Evolutionary conservation across 352 stramenopile genomes (phyloP).

Genomic region (Phytophthora tentaculata): DNA sequence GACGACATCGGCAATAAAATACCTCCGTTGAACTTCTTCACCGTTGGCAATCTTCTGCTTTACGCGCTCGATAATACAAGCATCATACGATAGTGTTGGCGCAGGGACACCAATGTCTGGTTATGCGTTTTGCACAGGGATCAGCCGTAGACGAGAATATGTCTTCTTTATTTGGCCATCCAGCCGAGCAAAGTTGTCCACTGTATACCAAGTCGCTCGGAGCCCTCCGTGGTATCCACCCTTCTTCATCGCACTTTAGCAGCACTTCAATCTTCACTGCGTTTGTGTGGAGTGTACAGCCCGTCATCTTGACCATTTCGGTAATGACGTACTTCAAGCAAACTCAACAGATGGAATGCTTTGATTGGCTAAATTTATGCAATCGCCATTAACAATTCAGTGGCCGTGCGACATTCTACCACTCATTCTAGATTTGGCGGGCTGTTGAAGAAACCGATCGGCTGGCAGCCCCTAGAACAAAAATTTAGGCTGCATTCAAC

Average conservation of each 20-base stretch:
- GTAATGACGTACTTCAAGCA: neutral
- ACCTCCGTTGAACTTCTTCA: neutral
- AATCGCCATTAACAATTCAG: neutral
- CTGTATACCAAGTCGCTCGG: neutral
- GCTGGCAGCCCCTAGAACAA: too few species aligned
- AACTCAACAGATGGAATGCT: neutral
- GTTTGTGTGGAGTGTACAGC: neutral
- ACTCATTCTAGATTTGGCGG: neutral
- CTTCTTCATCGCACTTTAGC: neutral
- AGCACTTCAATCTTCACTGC: neutral
- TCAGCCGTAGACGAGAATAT: neutral
- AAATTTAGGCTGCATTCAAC: too few species aligned
- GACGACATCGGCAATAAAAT: neutral
- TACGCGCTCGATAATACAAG: neutral
- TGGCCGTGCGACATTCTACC: neutral
- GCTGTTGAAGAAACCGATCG: neutral
- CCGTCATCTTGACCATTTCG: neutral
- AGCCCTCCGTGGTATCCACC: neutral
- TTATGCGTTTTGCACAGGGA: neutral
- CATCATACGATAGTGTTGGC: neutral
- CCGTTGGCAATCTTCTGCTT: neutral
- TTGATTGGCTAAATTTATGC: neutral
- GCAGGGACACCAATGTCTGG: neutral
- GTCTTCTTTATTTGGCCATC: neutral
- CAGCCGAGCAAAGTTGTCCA: neutral